Conservation (phyloP, 1,139 yeast genomes). For the Scheffersomyces insectosa region DNA sequence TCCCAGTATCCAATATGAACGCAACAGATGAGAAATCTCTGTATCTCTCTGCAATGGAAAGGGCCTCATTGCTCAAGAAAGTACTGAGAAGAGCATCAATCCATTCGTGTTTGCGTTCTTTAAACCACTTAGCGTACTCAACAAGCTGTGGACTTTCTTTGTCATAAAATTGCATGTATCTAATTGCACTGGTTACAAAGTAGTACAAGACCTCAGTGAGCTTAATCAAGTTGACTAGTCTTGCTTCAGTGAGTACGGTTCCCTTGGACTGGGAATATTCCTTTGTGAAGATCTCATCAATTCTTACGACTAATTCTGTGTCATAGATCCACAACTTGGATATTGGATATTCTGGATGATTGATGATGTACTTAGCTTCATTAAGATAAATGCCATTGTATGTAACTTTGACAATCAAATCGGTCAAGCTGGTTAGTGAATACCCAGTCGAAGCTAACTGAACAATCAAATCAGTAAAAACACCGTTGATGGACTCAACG, state of each 20-base stretch:
- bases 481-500: conserved; percentile 32
- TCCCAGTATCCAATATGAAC: conserved; percentile 59
- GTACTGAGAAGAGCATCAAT: conserved; percentile 50
- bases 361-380: conserved; percentile 36
- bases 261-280: conserved; percentile 10
- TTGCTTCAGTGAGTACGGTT: conserved; percentile 14
- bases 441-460: conserved; percentile 17
- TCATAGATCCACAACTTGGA: conserved; percentile 44
- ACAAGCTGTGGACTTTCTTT: conserved; percentile 21
- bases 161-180: conserved; percentile 29
- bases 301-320: conserved; percentile 31
- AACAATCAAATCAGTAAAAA: conserved; percentile 37
- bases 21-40: conserved; percentile 67
- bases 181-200: conserved; percentile 39
- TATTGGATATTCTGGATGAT: conserved; percentile 18
- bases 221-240: conserved; percentile 21
- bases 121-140: conserved; percentile 40
- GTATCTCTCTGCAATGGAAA: conserved; percentile 66
- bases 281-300: conserved; percentile 33
- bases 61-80: conserved; percentile 53
- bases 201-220: conserved; percentile 37
- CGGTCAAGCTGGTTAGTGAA: conserved; percentile 25
- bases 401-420: conserved; percentile 36
- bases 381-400: conserved; percentile 45
- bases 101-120: conserved; percentile 45